Evolutionary conservation across 371 early-diverging fungal species (phyloP), one percentile per base, ranked within the genome.

Genomic region (Mucor mucedo): DNA sequence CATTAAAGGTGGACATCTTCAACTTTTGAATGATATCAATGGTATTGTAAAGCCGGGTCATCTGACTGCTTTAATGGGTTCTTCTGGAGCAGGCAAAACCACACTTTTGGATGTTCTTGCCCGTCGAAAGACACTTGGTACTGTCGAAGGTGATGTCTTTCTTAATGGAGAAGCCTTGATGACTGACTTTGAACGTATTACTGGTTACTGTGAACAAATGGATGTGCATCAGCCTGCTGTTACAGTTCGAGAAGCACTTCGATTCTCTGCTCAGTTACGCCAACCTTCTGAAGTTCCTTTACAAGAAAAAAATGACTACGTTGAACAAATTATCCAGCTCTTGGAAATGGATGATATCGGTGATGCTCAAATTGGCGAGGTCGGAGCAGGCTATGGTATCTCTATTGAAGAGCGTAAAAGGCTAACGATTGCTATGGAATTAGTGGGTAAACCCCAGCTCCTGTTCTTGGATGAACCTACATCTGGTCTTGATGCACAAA

Each of bases 31-130:
- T 60, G 79, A 77, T 38, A 65, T 87, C 39, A 48, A 53, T 39
- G 76, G 80, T 38, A 79, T 84, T 48, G 78, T 90, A 52, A 83
- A 84, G 55, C 87, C 89, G 0, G 91, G 91, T 35, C 79, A 83
- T 16, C 71, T 91, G 79, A 80, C 50, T 60, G 96, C 94, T 4
- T 69, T 95, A 10, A 89, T 95, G 90, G 94, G 94, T 32, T 84
- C 90, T 7, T 89, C 90, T 32, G 94, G 94, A 61, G 89, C 92
- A 35, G 97, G 97, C 53, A 96, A 96, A 75, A 91, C 95, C 0
- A 92, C 95, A 3, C 79, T 95, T 2, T 66, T 94, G 66, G 95
- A 97, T 78, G 83, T 93, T 0, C 76, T 92, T 21, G 89, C 93
- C 35, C 83, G 84, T 69, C 86, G 93, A 66, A 91, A 91, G 78